Conservation (phyloP, 257 asterid species). For the Solanum sitiens region DNA sequence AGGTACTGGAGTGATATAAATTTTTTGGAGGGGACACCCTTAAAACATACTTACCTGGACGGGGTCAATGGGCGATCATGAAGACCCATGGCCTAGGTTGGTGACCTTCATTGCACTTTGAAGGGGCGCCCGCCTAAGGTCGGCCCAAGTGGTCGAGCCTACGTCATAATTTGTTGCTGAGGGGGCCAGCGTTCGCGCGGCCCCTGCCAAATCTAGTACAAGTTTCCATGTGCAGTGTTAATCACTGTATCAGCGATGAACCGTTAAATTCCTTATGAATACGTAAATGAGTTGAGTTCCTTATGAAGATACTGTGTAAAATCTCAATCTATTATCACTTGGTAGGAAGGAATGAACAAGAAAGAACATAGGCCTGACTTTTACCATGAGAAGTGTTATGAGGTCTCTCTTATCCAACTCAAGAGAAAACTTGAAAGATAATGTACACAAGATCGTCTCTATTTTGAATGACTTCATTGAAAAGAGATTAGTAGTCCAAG, state of each 20-base stretch:
- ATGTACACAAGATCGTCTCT: constrained; percentile 21
- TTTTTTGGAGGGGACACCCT: background rate
- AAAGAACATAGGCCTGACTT: background rate
- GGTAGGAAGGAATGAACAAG: too few relatives aligned
- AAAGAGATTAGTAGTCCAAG: constrained; percentile 24
- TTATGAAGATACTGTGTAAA: too few relatives aligned
- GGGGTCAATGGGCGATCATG: constrained; percentile 3
- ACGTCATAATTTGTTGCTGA: background rate
- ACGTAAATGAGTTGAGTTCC: too few relatives aligned
- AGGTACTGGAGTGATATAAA: background rate
- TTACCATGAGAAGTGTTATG: constrained; percentile 2
- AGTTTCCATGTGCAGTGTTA: accelerated
- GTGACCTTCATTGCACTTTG: constrained; percentile 7
- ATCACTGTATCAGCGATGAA: too few relatives aligned
- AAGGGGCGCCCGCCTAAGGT: constrained; percentile 13
- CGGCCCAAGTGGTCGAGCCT: constrained; percentile 26
- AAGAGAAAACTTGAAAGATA: constrained; percentile 21
- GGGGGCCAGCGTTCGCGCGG: background rate
- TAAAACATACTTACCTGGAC: constrained; percentile 9
- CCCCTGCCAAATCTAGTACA: background rate
- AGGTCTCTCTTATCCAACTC: constrained; percentile 20
- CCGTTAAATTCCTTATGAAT: too few relatives aligned
- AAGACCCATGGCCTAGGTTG: constrained; percentile 8
- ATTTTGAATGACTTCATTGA: constrained; percentile 29
- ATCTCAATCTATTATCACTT: too few relatives aligned